Conservation (phyloP, 345 rosid species). For the Moringa oleifera region DNA sequence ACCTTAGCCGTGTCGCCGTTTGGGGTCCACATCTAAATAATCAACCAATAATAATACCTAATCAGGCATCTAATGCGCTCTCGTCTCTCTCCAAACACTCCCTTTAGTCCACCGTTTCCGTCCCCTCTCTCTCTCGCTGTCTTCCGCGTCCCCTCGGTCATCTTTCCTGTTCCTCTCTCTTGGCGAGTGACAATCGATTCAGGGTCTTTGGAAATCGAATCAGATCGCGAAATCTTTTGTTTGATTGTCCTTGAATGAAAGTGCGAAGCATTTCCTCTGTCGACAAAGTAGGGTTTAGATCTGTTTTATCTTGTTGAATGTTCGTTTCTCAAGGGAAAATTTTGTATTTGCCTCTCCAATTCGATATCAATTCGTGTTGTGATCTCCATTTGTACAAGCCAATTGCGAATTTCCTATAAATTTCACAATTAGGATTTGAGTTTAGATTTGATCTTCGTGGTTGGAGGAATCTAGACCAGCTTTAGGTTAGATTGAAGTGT, state of each 20-base stretch:
- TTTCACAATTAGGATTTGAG: too few relatives aligned
- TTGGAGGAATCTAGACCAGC: constrained; percentile 3
- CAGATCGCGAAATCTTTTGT: background rate
- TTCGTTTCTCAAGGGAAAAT: too few relatives aligned
- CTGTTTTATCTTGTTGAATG: background rate
- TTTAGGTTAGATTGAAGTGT: constrained; percentile 8
- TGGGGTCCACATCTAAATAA: too few relatives aligned
- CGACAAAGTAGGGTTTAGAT: constrained; percentile 9
- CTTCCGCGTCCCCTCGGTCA: background rate
- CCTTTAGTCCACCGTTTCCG: background rate
- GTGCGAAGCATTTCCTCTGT: too few relatives aligned
- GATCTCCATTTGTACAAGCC: too few relatives aligned
- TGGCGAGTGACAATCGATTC: too few relatives aligned
- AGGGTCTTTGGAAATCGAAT: too few relatives aligned
- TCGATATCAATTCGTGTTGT: too few relatives aligned
- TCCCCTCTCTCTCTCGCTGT: background rate
- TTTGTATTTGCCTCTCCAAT: too few relatives aligned
- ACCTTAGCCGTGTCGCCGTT: too few relatives aligned
- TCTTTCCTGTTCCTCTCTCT: background rate
- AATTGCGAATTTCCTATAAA: too few relatives aligned
- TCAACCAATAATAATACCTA: too few relatives aligned
- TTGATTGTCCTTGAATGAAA: constrained; percentile 1
- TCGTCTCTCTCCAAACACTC: constrained; percentile 7
- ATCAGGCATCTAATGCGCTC: background rate
- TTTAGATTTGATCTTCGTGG: background rate